Evolutionary conservation across 305 asterid genomes (phyloP), one percentile per base, ranked within the genome.

Genomic region (Rubia peregrina): DNA sequence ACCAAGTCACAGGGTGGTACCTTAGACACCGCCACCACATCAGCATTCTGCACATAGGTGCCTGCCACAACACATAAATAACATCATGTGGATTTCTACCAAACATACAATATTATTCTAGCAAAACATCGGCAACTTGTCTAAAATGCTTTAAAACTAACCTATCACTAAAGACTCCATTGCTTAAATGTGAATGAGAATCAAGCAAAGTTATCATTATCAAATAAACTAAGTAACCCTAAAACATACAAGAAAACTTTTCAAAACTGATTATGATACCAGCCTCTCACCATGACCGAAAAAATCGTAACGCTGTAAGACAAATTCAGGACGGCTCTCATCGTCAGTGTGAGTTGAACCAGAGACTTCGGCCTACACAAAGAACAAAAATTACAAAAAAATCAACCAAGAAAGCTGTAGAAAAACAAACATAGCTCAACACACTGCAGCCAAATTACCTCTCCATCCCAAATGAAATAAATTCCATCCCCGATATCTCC

Each of bases 401-500:
- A 36, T 55, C 12, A n/a, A 55, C 19, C 44, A 53, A 19, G 13
- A 30, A 14, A 51, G n/a, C 10, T 16, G 59, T 69, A 61, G 72
- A 61, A 71, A 53, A 51, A 30, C 61, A 74, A 61, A 49, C 63
- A 75, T 61, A 33, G 74, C 9, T 46, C 22, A 43, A 33, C 61
- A 38, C 19, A 30, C 3, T 51, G 61, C 5, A 59, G 7, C 10
- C 33, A 33, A 80, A 53, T 67, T 79, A 89, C 99, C 89, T 86
- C 96, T 75, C 98, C 99, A 49, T 87, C 91, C 96, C 95, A 94
- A 68, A 94, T 79, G 78, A 94, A 87, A 82, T 89, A 89, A 69
- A 90, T 75, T 61, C 97, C 99, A 79, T 86, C 89, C 40, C 91
- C 89, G 13, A 71, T 82, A 55, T 91, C 93, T 67, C 98, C 97